These are phyloP conservation scores for Yamadazyma membranifaciens DNA, from an alignment of 1,139 yeast species.

Conservation along the genomic window DNA sequence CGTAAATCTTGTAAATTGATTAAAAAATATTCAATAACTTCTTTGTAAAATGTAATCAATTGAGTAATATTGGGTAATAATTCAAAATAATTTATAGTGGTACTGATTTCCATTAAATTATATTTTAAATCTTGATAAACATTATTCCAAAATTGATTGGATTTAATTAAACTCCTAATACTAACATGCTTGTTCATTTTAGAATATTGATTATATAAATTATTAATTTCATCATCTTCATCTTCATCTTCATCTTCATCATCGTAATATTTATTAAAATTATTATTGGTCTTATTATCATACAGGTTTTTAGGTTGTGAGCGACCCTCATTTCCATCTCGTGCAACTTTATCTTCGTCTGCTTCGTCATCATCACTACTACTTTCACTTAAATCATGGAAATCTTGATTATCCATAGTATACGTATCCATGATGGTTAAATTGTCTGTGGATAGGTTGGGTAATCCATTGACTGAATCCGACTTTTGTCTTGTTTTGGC, in stretches of 20 bases:
- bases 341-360: background rate
- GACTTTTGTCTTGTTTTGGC: slow-evolving; percentile 8
- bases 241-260: slow-evolving; percentile 3
- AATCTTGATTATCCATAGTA: slow-evolving; percentile 3
- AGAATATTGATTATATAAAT: slow-evolving; percentile 10
- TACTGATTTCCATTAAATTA: slow-evolving; percentile 21
- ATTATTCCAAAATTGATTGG: slow-evolving; percentile 32
- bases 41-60: slow-evolving; percentile 24
- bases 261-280: background rate
- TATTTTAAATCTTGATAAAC: slow-evolving; percentile 33
- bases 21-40: slow-evolving; percentile 30
- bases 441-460: slow-evolving; percentile 11
- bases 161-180: slow-evolving; percentile 17
- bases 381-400: slow-evolving; percentile 2
- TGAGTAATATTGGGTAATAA: slow-evolving; percentile 29
- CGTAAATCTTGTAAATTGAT: slow-evolving; percentile 21
- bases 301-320: background rate
- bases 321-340: too few relatives aligned
- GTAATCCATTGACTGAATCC: slow-evolving; percentile 9
- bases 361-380: background rate
- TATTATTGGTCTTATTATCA: background rate
- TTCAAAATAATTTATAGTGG: slow-evolving; percentile 22
- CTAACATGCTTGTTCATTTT: slow-evolving; percentile 2
- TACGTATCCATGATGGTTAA: slow-evolving; percentile 7
- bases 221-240: slow-evolving; percentile 6